phyloP scores from a whole-genome alignment of 805 yeast species.

The Komagataella populi region DNA sequence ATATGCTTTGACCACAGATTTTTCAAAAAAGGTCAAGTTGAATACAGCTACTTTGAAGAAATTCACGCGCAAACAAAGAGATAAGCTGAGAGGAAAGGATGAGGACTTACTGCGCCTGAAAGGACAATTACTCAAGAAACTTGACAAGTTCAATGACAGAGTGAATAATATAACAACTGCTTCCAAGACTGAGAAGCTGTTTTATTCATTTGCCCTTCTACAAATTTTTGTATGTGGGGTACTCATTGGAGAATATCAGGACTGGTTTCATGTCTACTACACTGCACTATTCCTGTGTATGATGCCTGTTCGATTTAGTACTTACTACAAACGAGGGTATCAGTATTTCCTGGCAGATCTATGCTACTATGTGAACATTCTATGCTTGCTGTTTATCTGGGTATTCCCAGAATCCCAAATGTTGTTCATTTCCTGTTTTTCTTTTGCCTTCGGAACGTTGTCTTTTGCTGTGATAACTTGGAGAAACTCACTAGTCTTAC shows the following conservation, averaged over 20 bases:
- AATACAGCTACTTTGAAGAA: slow-evolving; percentile 3
- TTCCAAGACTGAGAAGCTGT: slow-evolving; percentile 58
- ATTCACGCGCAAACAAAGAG: slow-evolving; percentile 13
- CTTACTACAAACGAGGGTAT: slow-evolving; percentile 65
- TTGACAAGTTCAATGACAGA: slow-evolving; percentile 24
- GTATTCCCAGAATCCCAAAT: slow-evolving; percentile 59
- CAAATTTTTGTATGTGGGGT: slow-evolving; percentile 61
- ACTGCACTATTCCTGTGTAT: slow-evolving; percentile 44
- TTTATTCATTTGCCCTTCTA: slow-evolving; percentile 63
- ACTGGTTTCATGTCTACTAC: slow-evolving; percentile 64
- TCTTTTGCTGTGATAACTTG: slow-evolving; percentile 92
- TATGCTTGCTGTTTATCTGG: slow-evolving; percentile 70
- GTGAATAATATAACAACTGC: slow-evolving; percentile 23
- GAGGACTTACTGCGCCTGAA: slow-evolving; percentile 16
- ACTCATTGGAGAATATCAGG: slow-evolving; percentile 66
- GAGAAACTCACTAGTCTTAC: slow-evolving; percentile 88
- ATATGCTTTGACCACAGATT: slow-evolving; percentile 10
- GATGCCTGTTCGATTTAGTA: slow-evolving; percentile 76
- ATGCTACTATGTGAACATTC: slow-evolving; percentile 78
- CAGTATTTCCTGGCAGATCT: slow-evolving; percentile 87
- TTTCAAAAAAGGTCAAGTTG: slow-evolving; percentile 6
- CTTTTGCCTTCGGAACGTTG: slow-evolving; percentile 78
- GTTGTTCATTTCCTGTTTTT: slow-evolving; percentile 71
- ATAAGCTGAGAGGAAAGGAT: slow-evolving; percentile 10
- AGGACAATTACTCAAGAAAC: slow-evolving; percentile 10